Evolutionary conservation across 805 yeast genomes (phyloP), one percentile per base, ranked within the genome.

Genomic region (Priceomyces melissophilus): DNA sequence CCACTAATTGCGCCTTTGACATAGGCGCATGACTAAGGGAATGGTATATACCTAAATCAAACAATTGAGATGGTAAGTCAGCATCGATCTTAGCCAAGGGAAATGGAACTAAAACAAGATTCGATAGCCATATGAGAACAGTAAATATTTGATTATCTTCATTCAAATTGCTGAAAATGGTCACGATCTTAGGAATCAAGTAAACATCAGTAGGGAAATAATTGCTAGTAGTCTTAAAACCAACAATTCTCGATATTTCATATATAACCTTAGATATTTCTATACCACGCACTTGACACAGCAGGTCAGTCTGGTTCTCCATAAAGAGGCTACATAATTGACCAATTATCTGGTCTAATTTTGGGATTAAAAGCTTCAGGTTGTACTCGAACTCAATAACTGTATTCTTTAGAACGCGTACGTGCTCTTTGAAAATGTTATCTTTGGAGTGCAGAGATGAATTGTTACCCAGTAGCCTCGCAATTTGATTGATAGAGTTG

Each of bases 31-130:
- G 60, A 3, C 51, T 55, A 3, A 48, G 38, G 32, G 77, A 58
- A 39, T 57, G 61, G 1, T 33, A 31, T 3, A 55, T 37, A 0
- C 75, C 70, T 6, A 73, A 45, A 0, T 48, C 43, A 33, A 67
- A 72, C 1, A 82, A 50, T 2, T 55, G 39, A 1, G 51, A 46
- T 3, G 74, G 52, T 5, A 75, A 57, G 0, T 59, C 41, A 0
- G 54, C 42, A 2, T 55, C 46, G 11, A 82, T 58, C 0, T 61
- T 46, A 1, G 58, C 60, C 17, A 90, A 63, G 2, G 77, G 72
- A 53, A 90, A 89, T 0, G 98, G 97, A 0, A 82, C 78, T n/a
- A 85, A 63, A 0, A 81, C 73, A 15, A 89, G 62, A 8, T 82
- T 78, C 0, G 83, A 73, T 8, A 87, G 68, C 96, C 96, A 90